Percentiles rank a stretch among this genome's conserved stretches.
phyloP scores from a whole-genome alignment of 192 early-diverging fungal species.

The Backusella morwellensis region DNA sequence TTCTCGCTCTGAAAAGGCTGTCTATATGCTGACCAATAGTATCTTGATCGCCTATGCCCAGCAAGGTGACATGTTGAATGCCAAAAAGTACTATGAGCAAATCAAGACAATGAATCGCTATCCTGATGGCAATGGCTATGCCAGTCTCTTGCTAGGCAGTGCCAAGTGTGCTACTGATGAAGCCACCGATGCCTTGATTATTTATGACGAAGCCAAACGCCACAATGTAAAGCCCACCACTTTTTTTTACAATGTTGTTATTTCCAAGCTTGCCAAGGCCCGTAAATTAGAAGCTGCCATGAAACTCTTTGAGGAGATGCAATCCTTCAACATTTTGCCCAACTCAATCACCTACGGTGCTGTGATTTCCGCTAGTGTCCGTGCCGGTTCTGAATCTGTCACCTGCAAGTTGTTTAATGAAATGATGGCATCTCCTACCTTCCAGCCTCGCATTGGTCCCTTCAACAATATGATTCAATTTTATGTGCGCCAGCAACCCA shows the following conservation, averaged over 20 bases:
- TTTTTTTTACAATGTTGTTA: constrained; percentile 60
- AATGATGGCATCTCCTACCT: constrained; percentile 42
- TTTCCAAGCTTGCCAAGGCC: constrained; percentile 57
- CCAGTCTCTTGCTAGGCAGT: constrained; percentile 48
- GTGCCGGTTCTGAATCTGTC: constrained; percentile 50
- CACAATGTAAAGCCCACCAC: constrained; percentile 51
- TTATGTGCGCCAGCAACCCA: constrained; percentile 52
- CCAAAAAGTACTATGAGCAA: constrained; percentile 54
- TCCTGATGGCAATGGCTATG: constrained; percentile 54
- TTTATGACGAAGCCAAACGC: constrained; percentile 54
- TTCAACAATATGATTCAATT: constrained; percentile 65
- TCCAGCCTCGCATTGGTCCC: constrained; percentile 50
- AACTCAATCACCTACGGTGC: constrained; percentile 58
- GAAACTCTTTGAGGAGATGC: constrained; percentile 58
- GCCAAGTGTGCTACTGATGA: constrained; percentile 50
- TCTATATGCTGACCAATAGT: constrained; percentile 42
- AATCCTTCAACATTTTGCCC: constrained; percentile 40
- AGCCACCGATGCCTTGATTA: constrained; percentile 47
- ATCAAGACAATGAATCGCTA: constrained; percentile 41
- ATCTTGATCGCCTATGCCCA: constrained; percentile 50
- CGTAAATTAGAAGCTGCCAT: constrained; percentile 52
- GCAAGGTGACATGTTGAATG: constrained; percentile 43
- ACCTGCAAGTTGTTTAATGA: constrained; percentile 46
- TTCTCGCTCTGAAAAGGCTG: constrained; percentile 24
- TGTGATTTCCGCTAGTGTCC: constrained; percentile 53